Percentiles rank a stretch among this genome's conserved stretches.
These are phyloP conservation scores for Chrysosporium queenslandicum DNA, from an alignment of 2,329 filamentous ascomycete genomes.

Conservation along the genomic window DNA sequence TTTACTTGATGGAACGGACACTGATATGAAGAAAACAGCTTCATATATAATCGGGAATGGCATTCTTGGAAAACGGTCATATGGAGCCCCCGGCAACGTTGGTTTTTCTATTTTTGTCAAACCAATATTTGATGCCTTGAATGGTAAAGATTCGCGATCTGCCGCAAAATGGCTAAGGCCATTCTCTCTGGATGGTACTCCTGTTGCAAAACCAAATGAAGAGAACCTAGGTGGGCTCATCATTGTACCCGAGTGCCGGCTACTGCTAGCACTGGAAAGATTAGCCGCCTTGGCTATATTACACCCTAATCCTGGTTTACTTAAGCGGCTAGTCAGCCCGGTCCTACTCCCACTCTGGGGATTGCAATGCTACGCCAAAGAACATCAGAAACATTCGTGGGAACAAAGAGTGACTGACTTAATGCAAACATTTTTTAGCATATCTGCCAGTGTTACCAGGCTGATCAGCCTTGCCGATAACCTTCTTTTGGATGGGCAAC, in stretches of 20 bases:
- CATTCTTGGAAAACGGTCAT: conserved; percentile 33
- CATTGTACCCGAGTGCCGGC: conserved; percentile 23
- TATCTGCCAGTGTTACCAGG: conserved; percentile 30
- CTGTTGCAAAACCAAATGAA: not conserved
- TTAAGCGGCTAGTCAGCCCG: conserved; percentile 34
- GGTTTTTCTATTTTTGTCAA: conserved; percentile 36
- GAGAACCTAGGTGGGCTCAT: conserved; percentile 11
- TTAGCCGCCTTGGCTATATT: conserved; percentile 30
- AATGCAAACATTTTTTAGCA: conserved; percentile 34
- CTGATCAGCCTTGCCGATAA: conserved; percentile 34
- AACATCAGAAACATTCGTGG: conserved; percentile 21
- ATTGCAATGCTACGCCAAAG: conserved; percentile 29
- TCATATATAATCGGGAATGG: conserved; percentile 37
- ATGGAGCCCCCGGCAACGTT: conserved; percentile 32
- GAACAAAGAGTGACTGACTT: conserved; percentile 27
- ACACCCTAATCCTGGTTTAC: conserved; percentile 36
- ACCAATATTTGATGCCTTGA: conserved; percentile 32
- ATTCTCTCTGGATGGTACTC: conserved; percentile 19
- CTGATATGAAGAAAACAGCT: conserved; percentile 33
- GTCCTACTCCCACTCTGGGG: conserved; percentile 37
- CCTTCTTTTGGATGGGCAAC: conserved; percentile 34
- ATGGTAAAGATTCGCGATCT: conserved; percentile 24
- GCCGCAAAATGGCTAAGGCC: conserved; percentile 24
- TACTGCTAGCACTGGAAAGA: conserved; percentile 29
- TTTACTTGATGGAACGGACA: conserved; percentile 33